Evolutionary conservation across 106 monocot species (phyloP).

Genomic region (Amphibolis antarctica): DNA sequence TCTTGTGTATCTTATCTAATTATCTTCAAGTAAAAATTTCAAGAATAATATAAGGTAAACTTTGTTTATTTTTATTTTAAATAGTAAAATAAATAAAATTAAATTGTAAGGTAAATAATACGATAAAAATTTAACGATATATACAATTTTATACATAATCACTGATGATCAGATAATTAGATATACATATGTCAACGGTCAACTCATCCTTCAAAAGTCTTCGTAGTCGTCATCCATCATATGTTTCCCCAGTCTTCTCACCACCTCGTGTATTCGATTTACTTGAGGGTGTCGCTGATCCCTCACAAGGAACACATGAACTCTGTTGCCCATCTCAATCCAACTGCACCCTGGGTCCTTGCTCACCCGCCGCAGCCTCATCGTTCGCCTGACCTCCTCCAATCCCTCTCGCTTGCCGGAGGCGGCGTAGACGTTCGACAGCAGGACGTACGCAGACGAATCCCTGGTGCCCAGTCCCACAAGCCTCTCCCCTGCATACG

Average conservation of each 20-base stretch:
- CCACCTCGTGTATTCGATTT: constrained; percentile 20
- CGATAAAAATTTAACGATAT: no score
- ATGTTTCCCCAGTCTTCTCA: constrained; percentile 28
- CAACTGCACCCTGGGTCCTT: constrained; percentile 78
- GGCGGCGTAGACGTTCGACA: constrained; percentile 56
- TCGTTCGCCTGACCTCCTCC: constrained; percentile 39
- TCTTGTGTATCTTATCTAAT: no score
- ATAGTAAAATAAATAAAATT: no score
- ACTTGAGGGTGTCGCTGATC: constrained; percentile 43
- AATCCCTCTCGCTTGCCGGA: constrained; percentile 45
- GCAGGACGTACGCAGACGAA: constrained; percentile 45
- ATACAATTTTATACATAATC: no score
- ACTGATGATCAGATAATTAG: no score
- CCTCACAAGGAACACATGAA: constrained; percentile 48
- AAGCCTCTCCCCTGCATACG: constrained; percentile 54
- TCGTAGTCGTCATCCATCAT: constrained; percentile 49
- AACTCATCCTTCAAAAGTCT: no score
- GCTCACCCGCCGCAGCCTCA: constrained; percentile 39
- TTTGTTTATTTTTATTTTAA: no score
- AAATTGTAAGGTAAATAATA: no score
- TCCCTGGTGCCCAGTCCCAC: constrained; percentile 47
- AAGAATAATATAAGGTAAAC: no score
- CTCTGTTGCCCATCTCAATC: constrained; percentile 46
- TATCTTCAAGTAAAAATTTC: no score
- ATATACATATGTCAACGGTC: no score